Percentiles rank a stretch among this genome's conserved stretches.
Evolutionary conservation across 192 early-diverging fungal genomes (phyloP).

Genomic region (Podila horticola): DNA sequence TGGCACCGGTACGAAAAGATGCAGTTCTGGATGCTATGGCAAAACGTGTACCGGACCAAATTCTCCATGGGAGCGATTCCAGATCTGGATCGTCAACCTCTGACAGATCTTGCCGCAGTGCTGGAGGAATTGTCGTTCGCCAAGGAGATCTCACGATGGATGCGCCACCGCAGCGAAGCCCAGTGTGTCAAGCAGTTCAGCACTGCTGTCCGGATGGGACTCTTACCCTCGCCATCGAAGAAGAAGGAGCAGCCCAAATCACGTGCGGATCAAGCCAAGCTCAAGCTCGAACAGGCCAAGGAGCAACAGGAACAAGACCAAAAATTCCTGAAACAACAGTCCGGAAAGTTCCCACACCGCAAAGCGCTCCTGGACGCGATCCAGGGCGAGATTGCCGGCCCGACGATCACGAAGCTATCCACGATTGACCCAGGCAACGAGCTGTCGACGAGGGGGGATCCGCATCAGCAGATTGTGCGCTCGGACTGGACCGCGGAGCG

Average conservation of each 20-base stretch:
- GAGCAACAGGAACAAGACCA: not conserved
- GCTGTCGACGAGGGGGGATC: not conserved
- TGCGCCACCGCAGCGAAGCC: slow-evolving; percentile 27
- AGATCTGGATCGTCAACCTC: not conserved
- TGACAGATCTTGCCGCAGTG: not conserved
- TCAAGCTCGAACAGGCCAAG: not conserved
- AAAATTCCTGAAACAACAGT: not conserved
- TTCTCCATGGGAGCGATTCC: not conserved
- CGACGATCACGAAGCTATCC: slow-evolving; percentile 13
- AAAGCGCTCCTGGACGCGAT: slow-evolving; percentile 2
- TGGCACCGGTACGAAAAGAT: slow-evolving; percentile 33
- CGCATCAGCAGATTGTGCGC: slow-evolving; percentile 16
- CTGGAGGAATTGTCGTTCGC: slow-evolving; percentile 8
- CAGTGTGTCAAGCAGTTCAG: slow-evolving; percentile 22
- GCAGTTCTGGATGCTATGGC: slow-evolving; percentile 50
- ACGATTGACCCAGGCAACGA: not conserved
- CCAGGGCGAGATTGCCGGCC: slow-evolving; percentile 6
- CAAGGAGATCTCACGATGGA: slow-evolving; percentile 36
- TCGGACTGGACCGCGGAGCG: slow-evolving; percentile 28
- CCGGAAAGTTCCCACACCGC: not conserved
- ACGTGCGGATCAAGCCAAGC: not conserved
- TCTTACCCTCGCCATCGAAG: not conserved
- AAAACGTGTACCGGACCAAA: slow-evolving; percentile 4
- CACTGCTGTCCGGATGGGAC: not conserved
- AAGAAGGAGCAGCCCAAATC: not conserved